phyloP scores from a whole-genome alignment of 1,139 yeast species.

The Saccharomycopsis hybrid region DNA sequence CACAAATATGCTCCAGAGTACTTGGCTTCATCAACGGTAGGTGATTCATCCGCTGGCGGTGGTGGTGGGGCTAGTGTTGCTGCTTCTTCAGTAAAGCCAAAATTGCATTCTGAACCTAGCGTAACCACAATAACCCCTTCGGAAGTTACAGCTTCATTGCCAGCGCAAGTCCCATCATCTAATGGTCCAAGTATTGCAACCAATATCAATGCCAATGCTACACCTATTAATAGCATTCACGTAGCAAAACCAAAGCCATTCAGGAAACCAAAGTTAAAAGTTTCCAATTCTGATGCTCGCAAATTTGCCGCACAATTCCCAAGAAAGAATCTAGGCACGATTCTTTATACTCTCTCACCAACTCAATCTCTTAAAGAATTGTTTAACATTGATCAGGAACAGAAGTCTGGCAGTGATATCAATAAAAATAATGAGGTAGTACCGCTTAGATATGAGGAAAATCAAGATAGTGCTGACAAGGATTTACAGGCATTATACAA shows the following conservation, averaged over 20 bases:
- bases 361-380: slow-evolving; percentile 26
- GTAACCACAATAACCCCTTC: background rate
- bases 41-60: background rate
- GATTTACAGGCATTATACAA: slow-evolving; percentile 1
- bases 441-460: background rate
- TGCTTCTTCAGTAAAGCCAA: background rate
- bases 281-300: slow-evolving; percentile 41
- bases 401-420: background rate
- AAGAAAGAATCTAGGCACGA: slow-evolving; percentile 50
- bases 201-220: background rate
- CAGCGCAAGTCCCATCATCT: background rate
- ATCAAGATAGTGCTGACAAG: background rate
- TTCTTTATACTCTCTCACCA: slow-evolving; percentile 53
- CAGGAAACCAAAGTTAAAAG: slow-evolving; percentile 26
- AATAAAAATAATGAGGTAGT: background rate
- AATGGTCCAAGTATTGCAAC: background rate
- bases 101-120: no score
- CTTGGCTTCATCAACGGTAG: background rate
- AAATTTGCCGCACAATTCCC: slow-evolving; percentile 40
- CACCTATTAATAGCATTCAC: slow-evolving; percentile 2
- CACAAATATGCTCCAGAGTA: background rate
- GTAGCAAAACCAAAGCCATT: slow-evolving; percentile 8
- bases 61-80: background rate
- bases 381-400: background rate
- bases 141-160: background rate